Conservation (phyloP, 192 early-diverging fungal genomes). For the Rhizoclosmatium sp. region DNA sequence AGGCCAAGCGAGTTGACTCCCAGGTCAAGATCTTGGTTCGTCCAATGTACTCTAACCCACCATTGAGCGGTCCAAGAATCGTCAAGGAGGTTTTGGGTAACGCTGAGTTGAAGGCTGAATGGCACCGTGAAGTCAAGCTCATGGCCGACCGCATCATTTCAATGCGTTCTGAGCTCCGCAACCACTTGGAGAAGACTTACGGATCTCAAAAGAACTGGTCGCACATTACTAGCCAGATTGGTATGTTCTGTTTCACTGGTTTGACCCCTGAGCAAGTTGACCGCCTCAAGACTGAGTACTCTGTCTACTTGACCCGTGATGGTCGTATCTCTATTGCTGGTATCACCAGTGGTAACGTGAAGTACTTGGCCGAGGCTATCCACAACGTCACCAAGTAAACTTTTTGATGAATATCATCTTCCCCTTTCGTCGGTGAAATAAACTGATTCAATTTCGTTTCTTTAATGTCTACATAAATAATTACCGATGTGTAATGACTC, state of each 20-base stretch:
- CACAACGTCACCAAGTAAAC: slow-evolving; percentile 88
- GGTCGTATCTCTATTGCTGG: slow-evolving; percentile 98
- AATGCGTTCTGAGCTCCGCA: slow-evolving; percentile 83
- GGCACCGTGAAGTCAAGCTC: slow-evolving; percentile 89
- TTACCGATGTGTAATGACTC: not conserved
- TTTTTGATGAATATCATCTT: not conserved
- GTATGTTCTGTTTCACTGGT: slow-evolving; percentile 99
- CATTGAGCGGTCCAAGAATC: slow-evolving; percentile 93
- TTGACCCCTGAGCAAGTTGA: slow-evolving; percentile 90
- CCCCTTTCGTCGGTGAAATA: slow-evolving; percentile 4
- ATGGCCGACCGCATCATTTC: slow-evolving; percentile 98
- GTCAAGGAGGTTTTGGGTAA: slow-evolving; percentile 85
- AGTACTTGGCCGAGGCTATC: slow-evolving; percentile 95
- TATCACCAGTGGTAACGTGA: slow-evolving; percentile 90
- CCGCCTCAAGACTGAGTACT: slow-evolving; percentile 80
- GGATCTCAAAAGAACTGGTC: slow-evolving; percentile 82
- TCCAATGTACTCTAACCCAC: slow-evolving; percentile 99
- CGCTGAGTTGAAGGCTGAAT: slow-evolving; percentile 79
- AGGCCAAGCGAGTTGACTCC: slow-evolving; percentile 83
- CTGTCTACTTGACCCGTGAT: slow-evolving; percentile 92
- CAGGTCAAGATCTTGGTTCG: slow-evolving; percentile 97
- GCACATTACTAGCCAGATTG: slow-evolving; percentile 93
- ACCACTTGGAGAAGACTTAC: slow-evolving; percentile 83
- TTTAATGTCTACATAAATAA: not conserved
- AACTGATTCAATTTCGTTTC: not conserved